Conservation (phyloP, 2,329 filamentous ascomycete species). For the Allantophomopsis lycopodina region DNA sequence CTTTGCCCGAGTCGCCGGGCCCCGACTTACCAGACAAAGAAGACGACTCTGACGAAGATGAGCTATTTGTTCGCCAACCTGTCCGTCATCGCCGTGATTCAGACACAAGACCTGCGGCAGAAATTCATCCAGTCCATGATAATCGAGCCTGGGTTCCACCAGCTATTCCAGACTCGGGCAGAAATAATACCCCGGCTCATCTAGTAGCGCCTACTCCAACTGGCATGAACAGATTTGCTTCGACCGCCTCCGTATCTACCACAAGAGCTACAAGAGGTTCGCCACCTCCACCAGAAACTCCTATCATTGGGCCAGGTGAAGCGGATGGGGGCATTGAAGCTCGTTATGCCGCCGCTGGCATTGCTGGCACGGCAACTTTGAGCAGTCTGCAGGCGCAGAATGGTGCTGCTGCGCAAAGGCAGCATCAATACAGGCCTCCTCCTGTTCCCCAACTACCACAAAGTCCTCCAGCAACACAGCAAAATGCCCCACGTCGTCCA, state of each 20-base stretch:
- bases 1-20: conserved; percentile 70
- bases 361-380: conserved; percentile 72
- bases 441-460: conserved; percentile 23
- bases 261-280: conserved; percentile 86
- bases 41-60: conserved; percentile 20
- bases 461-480: conserved; percentile 15
- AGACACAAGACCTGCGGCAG: not conserved
- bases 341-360: conserved; percentile 81
- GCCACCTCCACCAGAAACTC: conserved; percentile 88
- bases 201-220: conserved; percentile 16
- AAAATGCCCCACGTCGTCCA: conserved; percentile 40
- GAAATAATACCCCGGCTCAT: conserved; percentile 8
- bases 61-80: conserved; percentile 50
- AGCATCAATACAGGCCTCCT: conserved; percentile 59
- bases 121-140: conserved; percentile 18
- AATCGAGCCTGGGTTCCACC: conserved; percentile 6
- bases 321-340: conserved; percentile 77
- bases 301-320: conserved; percentile 58
- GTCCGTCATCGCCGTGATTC: conserved; percentile 19
- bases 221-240: conserved; percentile 50
- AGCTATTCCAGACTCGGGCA: conserved; percentile 11
- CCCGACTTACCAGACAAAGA: conserved; percentile 64
- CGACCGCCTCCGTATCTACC: conserved; percentile 85
- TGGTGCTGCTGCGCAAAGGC: conserved; percentile 67
- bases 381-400: conserved; percentile 61